phyloP scores from a whole-genome alignment of 768 basidiomycete species.

The Termitomyces bulborhizus region DNA sequence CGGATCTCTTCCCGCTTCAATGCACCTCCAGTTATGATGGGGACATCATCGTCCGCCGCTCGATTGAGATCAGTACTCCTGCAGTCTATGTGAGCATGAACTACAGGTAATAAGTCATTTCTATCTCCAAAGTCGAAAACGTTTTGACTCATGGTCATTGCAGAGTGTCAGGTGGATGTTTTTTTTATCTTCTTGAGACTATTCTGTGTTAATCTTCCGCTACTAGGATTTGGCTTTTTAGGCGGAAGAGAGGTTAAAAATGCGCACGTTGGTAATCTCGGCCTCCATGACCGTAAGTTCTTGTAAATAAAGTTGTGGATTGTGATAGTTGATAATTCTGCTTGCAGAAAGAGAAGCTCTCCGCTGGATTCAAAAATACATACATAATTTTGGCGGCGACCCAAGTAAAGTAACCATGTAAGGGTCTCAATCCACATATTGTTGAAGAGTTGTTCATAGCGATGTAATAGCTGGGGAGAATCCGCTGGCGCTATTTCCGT shows the following conservation, averaged over 20 bases:
- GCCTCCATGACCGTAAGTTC: conserved; percentile 56
- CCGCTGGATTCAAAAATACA: conserved; percentile 64
- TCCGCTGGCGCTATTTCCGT: conserved; percentile 50
- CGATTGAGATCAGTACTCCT: conserved; percentile 34
- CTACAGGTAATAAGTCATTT: conserved; percentile 26
- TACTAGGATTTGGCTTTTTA: conserved; percentile 42
- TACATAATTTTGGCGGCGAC: conserved; percentile 60
- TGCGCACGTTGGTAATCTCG: conserved; percentile 54
- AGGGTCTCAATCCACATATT: conserved; percentile 8
- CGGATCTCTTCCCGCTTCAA: neutral
- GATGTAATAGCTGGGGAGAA: conserved; percentile 28
- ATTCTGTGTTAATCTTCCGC: neutral
- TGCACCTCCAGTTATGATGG: conserved; percentile 34
- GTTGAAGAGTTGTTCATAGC: neutral
- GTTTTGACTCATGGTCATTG: neutral
- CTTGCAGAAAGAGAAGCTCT: conserved; percentile 49
- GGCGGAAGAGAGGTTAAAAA: conserved; percentile 44
- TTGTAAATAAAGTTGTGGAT: neutral
- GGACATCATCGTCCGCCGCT: conserved; percentile 34
- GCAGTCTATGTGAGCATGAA: conserved; percentile 52
- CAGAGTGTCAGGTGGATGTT: neutral
- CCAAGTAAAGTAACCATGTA: conserved; percentile 53
- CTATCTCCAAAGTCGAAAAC: neutral
- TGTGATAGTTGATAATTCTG: neutral
- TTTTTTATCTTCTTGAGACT: neutral